Conservation (phyloP, 2,329 filamentous ascomycete species). For the Amesomyces nigricolor region DNA sequence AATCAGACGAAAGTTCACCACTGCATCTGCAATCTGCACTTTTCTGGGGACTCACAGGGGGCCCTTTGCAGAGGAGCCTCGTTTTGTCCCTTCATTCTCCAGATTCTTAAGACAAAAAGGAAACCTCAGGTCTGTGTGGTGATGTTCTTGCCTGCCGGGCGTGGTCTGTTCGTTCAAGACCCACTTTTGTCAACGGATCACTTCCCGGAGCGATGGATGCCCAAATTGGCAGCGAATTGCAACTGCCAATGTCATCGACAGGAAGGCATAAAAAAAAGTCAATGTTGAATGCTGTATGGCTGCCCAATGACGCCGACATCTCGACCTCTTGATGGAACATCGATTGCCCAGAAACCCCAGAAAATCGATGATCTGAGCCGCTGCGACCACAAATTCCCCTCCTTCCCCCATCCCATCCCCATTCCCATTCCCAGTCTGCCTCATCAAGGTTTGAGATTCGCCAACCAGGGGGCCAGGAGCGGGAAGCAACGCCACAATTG, state of each 20-base stretch:
- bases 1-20: no score
- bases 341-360: slow-evolving; percentile 5
- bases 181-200: not conserved
- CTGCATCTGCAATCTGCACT: no score
- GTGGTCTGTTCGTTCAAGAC: not conserved
- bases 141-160: no score
- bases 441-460: not conserved
- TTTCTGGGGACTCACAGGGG: no score
- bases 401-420: no score
- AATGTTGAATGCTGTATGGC: slow-evolving; percentile 8
- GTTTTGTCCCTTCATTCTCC: not conserved
- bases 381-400: not conserved
- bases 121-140: no score
- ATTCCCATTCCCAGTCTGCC: no score
- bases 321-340: slow-evolving; percentile 6
- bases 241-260: not conserved
- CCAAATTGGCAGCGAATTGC: not conserved
- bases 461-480: not conserved
- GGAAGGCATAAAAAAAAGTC: slow-evolving; percentile 1
- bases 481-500: not conserved
- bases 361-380: not conserved
- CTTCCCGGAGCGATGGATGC: not conserved
- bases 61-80: no score
- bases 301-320: slow-evolving; percentile 16
- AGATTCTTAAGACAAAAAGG: no score